A percentile compares a stretch with the other conserved stretches of the same genome.
Conservation (phyloP, 176 grass and related monocot genomes). For the Lolium multiflorum region DNA sequence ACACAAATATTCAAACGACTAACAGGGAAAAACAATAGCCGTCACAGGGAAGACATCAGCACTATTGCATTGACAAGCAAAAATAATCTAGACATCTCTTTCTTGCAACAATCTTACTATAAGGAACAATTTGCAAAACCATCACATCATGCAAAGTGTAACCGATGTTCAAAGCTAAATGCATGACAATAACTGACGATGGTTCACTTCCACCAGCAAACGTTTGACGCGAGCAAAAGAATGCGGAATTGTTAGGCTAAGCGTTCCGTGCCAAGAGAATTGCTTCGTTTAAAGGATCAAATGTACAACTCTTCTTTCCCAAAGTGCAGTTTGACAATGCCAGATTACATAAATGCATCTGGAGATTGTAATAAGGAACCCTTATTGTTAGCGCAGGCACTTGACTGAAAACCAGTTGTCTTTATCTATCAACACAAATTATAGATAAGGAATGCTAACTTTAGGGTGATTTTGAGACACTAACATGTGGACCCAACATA, state of each 20-base stretch:
- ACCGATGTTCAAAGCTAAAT: conserved; percentile 42
- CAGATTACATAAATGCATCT: background rate
- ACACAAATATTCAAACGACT: background rate
- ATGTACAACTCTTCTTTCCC: conserved; percentile 5
- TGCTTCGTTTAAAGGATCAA: background rate
- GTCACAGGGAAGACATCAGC: background rate
- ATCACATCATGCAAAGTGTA: conserved; percentile 20
- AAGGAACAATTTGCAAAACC: background rate
- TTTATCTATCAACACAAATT: too few species aligned
- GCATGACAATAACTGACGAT: conserved; percentile 32
- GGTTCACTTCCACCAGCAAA: conserved; percentile 46
- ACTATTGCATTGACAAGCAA: conserved; percentile 18
- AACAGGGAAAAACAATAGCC: background rate
- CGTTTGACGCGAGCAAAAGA: background rate
- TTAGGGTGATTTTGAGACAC: too few species aligned
- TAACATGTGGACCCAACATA: too few species aligned
- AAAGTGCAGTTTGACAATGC: conserved; percentile 11
- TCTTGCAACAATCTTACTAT: background rate
- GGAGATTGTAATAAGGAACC: conserved; percentile 11
- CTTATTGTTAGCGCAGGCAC: background rate
- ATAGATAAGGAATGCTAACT: too few species aligned
- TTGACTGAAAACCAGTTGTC: background rate
- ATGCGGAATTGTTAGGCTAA: background rate
- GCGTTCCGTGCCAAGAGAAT: too few species aligned
- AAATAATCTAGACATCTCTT: background rate